Evolutionary conservation across 768 basidiomycete genomes (phyloP).

Genomic region (Bullera alba): DNA sequence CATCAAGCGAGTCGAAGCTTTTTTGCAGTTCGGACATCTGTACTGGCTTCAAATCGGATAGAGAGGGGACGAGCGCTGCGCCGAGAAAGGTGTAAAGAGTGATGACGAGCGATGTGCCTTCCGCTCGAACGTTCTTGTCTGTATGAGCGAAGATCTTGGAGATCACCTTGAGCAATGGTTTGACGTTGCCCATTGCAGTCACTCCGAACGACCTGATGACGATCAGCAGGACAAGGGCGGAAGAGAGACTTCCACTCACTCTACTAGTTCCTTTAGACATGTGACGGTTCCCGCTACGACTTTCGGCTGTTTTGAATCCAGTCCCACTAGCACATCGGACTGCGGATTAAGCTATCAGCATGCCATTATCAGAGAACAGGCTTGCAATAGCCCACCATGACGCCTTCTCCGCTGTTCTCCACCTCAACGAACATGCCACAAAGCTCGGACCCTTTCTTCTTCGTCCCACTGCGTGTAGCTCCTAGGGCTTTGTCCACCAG

Average conservation of each 20-base stretch:
- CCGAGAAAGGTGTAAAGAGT: constrained; percentile 81
- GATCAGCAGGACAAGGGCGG: neutral
- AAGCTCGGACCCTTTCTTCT: constrained; percentile 75
- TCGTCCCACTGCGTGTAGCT: constrained; percentile 82
- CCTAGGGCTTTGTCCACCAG: constrained; percentile 95
- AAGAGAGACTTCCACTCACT: constrained; percentile 52
- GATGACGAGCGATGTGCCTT: constrained; percentile 71
- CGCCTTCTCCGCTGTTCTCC: constrained; percentile 77
- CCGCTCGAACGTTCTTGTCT: constrained; percentile 90
- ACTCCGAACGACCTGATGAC: constrained; percentile 66
- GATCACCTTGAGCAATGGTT: constrained; percentile 73
- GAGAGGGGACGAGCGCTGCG: constrained; percentile 69
- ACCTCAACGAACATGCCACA: constrained; percentile 85
- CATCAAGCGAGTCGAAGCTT: constrained; percentile 73
- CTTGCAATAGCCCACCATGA: constrained; percentile 62
- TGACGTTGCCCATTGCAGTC: constrained; percentile 52
- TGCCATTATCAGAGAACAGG: neutral
- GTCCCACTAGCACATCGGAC: constrained; percentile 73
- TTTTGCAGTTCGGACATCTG: constrained; percentile 95
- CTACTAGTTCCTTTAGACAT: constrained; percentile 74
- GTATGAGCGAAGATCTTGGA: constrained; percentile 91
- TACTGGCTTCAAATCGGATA: constrained; percentile 88
- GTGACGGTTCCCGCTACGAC: constrained; percentile 70
- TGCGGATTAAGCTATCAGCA: constrained; percentile 34
- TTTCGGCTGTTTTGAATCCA: constrained; percentile 91